Evolutionary conservation across 192 early-diverging fungal species (phyloP).

Genomic region (Coemansia sp.): DNA sequence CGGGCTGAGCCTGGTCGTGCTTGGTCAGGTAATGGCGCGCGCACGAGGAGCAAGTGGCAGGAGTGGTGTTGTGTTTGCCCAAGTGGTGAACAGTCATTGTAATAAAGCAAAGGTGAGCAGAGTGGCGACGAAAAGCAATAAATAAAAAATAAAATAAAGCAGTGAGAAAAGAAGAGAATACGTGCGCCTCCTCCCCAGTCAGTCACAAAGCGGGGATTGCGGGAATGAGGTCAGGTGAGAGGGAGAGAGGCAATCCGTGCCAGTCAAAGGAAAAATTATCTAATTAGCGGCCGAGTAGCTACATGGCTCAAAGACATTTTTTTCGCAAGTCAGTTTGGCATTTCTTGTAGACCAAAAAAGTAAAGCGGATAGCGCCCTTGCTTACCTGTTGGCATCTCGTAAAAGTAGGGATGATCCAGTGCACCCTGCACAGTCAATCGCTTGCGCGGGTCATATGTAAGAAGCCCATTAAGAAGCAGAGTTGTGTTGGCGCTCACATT

Average conservation of each 20-base stretch:
- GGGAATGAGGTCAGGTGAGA: not conserved
- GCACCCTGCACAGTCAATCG: constrained; percentile 60
- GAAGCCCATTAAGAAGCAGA: constrained; percentile 65
- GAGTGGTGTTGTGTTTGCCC: not conserved
- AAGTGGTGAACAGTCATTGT: constrained; percentile 45
- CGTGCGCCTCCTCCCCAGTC: not conserved
- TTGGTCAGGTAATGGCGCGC: constrained; percentile 38
- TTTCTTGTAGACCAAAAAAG: too few relatives aligned
- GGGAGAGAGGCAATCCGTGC: too few relatives aligned
- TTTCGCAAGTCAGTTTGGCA: too few relatives aligned
- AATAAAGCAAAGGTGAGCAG: not conserved
- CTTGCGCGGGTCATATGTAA: constrained; percentile 76
- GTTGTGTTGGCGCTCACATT: constrained; percentile 58
- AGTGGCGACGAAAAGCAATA: not conserved
- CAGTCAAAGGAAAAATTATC: too few relatives aligned
- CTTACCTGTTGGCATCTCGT: constrained; percentile 67
- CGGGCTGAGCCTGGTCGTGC: not conserved
- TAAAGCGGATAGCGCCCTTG: not conserved
- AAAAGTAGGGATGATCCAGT: constrained; percentile 74
- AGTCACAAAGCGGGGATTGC: not conserved
- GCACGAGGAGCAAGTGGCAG: constrained; percentile 32
- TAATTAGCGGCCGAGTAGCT: not conserved
- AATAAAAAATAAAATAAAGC: not conserved
- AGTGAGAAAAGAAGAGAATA: not conserved
- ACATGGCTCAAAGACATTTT: not conserved